A percentile compares a stretch with the other conserved stretches of the same genome.
Conservation (phyloP, 2,329 filamentous ascomycete genomes). For the Aspergillus floridensis region DNA sequence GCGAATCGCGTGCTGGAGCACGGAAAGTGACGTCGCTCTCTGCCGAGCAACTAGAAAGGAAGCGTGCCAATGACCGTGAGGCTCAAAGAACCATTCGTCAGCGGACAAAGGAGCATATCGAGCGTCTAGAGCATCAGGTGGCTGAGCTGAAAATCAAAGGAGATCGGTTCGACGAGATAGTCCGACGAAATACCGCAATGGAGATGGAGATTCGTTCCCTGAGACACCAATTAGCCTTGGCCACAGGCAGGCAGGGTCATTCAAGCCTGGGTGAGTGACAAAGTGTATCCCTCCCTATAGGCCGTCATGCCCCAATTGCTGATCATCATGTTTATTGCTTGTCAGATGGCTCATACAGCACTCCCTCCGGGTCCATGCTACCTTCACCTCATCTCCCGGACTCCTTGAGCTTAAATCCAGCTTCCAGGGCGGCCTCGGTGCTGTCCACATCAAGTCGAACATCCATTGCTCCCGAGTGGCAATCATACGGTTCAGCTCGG, state of each 20-base stretch:
- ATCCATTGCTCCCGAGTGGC: conserved; percentile 30
- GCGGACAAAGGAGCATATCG: conserved; percentile 59
- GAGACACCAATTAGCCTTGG: conserved; percentile 46
- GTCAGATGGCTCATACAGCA: conserved; percentile 20
- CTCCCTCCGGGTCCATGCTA: conserved; percentile 20
- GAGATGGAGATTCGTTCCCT: conserved; percentile 56
- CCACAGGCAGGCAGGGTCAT: conserved; percentile 24
- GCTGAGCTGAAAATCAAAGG: conserved; percentile 51
- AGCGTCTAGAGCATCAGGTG: conserved; percentile 55
- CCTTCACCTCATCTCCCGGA: conserved; percentile 26
- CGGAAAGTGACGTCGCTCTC: conserved; percentile 58
- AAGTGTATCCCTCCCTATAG: background rate
- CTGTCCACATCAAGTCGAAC: conserved; percentile 27
- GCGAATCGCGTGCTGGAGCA: conserved; percentile 53
- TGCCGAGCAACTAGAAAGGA: conserved; percentile 57
- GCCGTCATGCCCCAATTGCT: conserved; percentile 11
- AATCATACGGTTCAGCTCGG: conserved; percentile 24
- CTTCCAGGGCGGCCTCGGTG: conserved; percentile 23
- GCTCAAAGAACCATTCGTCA: conserved; percentile 60
- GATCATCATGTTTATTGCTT: conserved; percentile 7
- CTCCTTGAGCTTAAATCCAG: conserved; percentile 16
- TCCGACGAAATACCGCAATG: conserved; percentile 54
- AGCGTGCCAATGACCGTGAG: conserved; percentile 60
- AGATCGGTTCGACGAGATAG: conserved; percentile 52
- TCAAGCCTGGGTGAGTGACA: conserved; percentile 16